These are phyloP conservation scores for Penicillium subrubescens DNA, from an alignment of 495 filamentous ascomycete species.

Conservation along the genomic window DNA sequence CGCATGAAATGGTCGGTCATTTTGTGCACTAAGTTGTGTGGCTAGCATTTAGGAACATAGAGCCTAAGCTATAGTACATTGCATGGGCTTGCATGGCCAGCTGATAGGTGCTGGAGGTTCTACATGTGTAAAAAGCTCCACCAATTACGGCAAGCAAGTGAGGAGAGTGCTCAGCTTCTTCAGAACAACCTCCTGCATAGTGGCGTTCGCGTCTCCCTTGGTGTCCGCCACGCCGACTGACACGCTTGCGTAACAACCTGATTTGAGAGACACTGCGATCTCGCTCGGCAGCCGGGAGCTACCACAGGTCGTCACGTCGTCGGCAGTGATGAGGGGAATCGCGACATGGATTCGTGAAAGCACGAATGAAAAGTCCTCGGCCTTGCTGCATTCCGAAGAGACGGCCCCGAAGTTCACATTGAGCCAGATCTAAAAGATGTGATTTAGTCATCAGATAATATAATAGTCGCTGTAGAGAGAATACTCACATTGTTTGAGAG, in stretches of 20 bases:
- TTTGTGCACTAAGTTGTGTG: neutral
- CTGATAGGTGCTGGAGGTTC: neutral
- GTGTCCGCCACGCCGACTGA: conserved; percentile 60
- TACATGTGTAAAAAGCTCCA: neutral
- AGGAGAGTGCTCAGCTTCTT: conserved; percentile 56
- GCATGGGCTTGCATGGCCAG: neutral
- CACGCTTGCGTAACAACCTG: conserved; percentile 62
- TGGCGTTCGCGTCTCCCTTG: conserved; percentile 59
- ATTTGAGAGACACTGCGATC: conserved; percentile 43
- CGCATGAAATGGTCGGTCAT: neutral
- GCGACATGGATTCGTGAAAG: conserved; percentile 60
- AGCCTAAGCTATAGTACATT: neutral
- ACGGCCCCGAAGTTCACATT: conserved; percentile 68
- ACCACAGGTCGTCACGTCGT: conserved; percentile 60
- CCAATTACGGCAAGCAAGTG: conserved; percentile 45
- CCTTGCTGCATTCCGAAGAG: conserved; percentile 43
- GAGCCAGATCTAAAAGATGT: conserved; percentile 46
- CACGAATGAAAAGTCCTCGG: conserved; percentile 59
- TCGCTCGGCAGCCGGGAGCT: conserved; percentile 59
- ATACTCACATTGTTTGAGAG: conserved; percentile 46
- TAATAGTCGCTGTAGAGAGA: neutral
- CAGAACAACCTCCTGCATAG: conserved; percentile 57
- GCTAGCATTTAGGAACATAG: neutral
- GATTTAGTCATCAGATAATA: neutral
- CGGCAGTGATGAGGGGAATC: conserved; percentile 45